Percentiles rank a stretch among this genome's conserved stretches.
Evolutionary conservation across 2,329 filamentous ascomycete genomes (phyloP).

Genomic region (Monilinia fructigena): DNA sequence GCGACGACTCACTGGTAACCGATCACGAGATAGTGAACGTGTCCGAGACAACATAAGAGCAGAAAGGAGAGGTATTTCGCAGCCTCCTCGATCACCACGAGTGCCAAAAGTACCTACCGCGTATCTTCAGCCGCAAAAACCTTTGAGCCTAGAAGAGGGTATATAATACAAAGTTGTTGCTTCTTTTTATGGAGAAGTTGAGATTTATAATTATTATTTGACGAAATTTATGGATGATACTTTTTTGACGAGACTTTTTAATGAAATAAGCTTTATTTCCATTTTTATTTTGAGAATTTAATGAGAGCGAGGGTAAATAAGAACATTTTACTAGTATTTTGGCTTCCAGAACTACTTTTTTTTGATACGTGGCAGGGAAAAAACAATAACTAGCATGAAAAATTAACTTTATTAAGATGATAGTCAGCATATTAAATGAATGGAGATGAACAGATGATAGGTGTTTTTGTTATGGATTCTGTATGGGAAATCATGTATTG

Average conservation of each 20-base stretch:
- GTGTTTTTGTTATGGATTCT: not conserved
- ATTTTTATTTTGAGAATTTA: not conserved
- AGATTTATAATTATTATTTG: not conserved
- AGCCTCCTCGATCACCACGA: conserved; percentile 38
- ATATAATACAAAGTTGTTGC: not conserved
- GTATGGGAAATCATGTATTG: not conserved
- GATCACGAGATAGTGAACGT: conserved; percentile 38
- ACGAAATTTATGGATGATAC: not conserved
- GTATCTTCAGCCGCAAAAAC: conserved; percentile 34
- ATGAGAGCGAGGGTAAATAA: not conserved
- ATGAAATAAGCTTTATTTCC: not conserved
- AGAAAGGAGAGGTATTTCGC: conserved; percentile 35
- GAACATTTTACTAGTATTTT: not conserved
- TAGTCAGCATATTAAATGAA: not conserved
- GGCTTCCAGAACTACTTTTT: not conserved
- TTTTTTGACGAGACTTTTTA: conserved; percentile 7
- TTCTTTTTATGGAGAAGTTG: not conserved
- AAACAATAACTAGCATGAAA: too few species aligned
- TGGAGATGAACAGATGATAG: not conserved
- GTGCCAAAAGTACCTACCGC: conserved; percentile 40
- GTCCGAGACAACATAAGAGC: conserved; percentile 36
- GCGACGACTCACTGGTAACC: conserved; percentile 60
- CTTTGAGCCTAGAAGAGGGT: conserved; percentile 25
- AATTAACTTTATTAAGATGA: not conserved
- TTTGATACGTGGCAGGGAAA: not conserved